Evolutionary conservation across 139 green algal species (phyloP), one percentile per base, ranked within the genome.

Genomic region (Parachlorella kessleri): DNA sequence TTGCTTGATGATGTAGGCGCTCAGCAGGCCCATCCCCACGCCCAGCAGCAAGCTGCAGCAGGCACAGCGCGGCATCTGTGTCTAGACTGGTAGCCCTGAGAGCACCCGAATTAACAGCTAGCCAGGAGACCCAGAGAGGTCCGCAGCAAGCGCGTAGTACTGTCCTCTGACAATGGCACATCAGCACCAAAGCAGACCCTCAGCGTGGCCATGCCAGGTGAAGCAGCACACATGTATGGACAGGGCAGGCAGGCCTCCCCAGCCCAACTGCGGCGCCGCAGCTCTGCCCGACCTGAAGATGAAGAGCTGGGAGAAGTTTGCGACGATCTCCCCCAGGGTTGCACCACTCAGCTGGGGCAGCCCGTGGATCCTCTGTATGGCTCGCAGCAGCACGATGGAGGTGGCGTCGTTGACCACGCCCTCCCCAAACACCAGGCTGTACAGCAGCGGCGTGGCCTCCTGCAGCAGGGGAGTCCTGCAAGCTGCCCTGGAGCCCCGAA

Each of bases 371-470:
- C 75, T 73, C 78, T 92, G 83, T 3, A 98, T 86, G 9, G 93
- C 86, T 9, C 88, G 82, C 65, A 98, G 90, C 75, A 98, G 87
- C 59, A 97, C 95, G 8, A 98, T 87, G 18, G 86, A 86, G 37
- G 92, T 93, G 41, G 94, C 95, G 68, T 98, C 95, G 73, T 98
- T 98, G 39, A 98, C 91, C 37, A 98, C 93, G 1, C 94, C 95
- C 77, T 98, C 94, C 0, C 94, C 94, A 85, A 98, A 98, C 35
- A 98, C 92, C 30, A 98, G 81, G 24, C 77, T 87, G 90, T 96
- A 97, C 26, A 98, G 90, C 37, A 94, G 55, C 1, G 95, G 94
- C 36, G 77, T 81, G 55, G 79, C 37, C 6, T 92, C 76, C 63
- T 88, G 84, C 68, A 84, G 66, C 69, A 93, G 70, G 18, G 10